These are phyloP conservation scores for Dipteronia sinensis DNA, from an alignment of 345 rosid genomes.

Conservation along the genomic window DNA sequence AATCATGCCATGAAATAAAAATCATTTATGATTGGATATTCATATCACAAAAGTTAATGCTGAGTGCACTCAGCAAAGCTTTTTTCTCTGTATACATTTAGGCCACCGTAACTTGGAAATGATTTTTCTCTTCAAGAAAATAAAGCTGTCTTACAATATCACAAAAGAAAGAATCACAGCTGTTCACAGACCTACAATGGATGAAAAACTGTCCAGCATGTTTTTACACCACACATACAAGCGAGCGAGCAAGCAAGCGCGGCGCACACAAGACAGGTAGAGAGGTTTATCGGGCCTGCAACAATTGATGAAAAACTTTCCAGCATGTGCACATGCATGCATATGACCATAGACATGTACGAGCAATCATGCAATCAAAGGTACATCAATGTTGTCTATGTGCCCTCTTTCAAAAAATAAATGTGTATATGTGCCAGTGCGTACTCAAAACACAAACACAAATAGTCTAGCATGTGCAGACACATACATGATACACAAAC, in stretches of 20 bases:
- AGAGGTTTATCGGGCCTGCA: not conserved
- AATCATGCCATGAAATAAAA: no score
- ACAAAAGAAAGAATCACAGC: no score
- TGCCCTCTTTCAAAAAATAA: no score
- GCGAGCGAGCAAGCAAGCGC: not conserved
- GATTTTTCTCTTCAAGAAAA: no score
- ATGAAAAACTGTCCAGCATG: no score
- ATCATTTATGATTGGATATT: no score
- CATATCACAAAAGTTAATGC: no score
- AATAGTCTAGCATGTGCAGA: not conserved
- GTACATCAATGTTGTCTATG: not conserved
- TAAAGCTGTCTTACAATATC: no score
- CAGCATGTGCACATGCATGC: not conserved
- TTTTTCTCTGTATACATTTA: not conserved
- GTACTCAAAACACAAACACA: not conserved
- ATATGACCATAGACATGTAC: not conserved
- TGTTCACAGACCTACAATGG: no score
- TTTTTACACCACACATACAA: not conserved
- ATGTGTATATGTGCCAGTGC: not conserved
- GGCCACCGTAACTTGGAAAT: not conserved
- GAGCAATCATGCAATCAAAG: not conserved
- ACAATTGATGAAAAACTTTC: not conserved
- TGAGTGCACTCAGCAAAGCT: not conserved
- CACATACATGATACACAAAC: not conserved
- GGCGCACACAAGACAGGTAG: not conserved